These are phyloP conservation scores for Fusarium mundagurra DNA, from an alignment of 2,329 filamentous ascomycete species.

Conservation along the genomic window DNA sequence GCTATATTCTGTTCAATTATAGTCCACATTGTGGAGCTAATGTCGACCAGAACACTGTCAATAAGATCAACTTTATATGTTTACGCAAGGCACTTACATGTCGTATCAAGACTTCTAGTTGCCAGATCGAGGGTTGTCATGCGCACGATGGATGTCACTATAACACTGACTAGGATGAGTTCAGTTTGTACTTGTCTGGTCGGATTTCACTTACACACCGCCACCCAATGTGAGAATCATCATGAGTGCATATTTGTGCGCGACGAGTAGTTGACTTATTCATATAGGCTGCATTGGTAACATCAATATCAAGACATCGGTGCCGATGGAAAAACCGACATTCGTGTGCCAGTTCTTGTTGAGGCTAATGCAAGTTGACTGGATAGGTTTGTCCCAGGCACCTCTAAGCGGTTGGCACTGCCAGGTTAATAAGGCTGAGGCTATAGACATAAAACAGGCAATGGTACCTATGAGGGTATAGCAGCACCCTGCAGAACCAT, in stretches of 20 bases:
- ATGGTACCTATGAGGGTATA: slow-evolving; percentile 55
- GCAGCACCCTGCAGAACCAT: slow-evolving; percentile 56
- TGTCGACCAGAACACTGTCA: slow-evolving; percentile 40
- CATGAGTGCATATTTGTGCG: slow-evolving; percentile 54
- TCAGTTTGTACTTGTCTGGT: background rate
- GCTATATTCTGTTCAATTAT: slow-evolving; percentile 53
- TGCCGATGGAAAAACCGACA: slow-evolving; percentile 57
- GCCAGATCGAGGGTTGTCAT: slow-evolving; percentile 53
- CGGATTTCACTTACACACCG: slow-evolving; percentile 50
- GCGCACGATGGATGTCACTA: slow-evolving; percentile 55
- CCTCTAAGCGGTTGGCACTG: slow-evolving; percentile 60
- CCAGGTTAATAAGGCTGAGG: slow-evolving; percentile 57
- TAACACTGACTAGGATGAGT: slow-evolving; percentile 41
- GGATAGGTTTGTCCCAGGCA: slow-evolving; percentile 56
- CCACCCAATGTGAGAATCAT: slow-evolving; percentile 56
- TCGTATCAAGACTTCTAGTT: slow-evolving; percentile 50
- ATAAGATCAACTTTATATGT: background rate
- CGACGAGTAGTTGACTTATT: slow-evolving; percentile 53
- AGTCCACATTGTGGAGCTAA: slow-evolving; percentile 52
- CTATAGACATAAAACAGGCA: slow-evolving; percentile 56
- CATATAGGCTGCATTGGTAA: slow-evolving; percentile 60
- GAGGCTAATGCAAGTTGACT: slow-evolving; percentile 57
- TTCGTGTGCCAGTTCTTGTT: slow-evolving; percentile 61
- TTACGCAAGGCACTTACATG: slow-evolving; percentile 41
- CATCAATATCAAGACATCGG: slow-evolving; percentile 57